Evolutionary conservation across 73 alveolate genomes (phyloP), one percentile per base, ranked within the genome.

Genomic region (Paramecium sexaurelia): DNA sequence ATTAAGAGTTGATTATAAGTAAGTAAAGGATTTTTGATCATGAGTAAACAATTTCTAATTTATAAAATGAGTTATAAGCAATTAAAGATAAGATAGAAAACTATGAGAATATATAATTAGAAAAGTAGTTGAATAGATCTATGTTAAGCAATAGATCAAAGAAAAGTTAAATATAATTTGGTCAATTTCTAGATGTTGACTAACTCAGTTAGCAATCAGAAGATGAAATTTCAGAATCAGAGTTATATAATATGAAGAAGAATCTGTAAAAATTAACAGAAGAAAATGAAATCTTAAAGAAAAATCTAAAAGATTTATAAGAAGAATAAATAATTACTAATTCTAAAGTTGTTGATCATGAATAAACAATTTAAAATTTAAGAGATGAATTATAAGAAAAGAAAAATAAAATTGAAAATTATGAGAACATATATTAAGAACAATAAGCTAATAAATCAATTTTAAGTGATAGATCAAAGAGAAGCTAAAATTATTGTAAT

Each of bases 381-480:
- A 3, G 17, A 51, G 2, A 10, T 51, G 67, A 51, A 4, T 51
- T 51, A 17, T n/a, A n/a, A 7, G 67, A 61, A 6, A 7, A 61
- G 1, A 29, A 26, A 11, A 24, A 61, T 11, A 61, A 61, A 61
- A 61, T 61, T 0, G 83, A 61, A 6, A 29, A 61, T 29, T 61
- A 29, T 61, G 83, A 61, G 24, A 32, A 26, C 11, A 10, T 26
- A 15, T 61, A 61, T 61, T 8, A n/a, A 5, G 86, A 71, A 71
- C 9, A 9, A 3, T 1, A 71, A 19, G 35, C 35, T 26, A 71
- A 71, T 37, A 71, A 9, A 37, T 71, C 86, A 35, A 36, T 36
- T 3, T 27, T 71, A n/a, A 71, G 86, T 71, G 35, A 71, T 71
- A 29, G 86, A 71, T 71, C 86, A 29, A 71, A n/a, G 26, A 71